A percentile compares a stretch with the other conserved stretches of the same genome.
These are phyloP conservation scores for Chenopodium suecicum DNA, from an alignment of 148 eudicot genomes.

Conservation along the genomic window DNA sequence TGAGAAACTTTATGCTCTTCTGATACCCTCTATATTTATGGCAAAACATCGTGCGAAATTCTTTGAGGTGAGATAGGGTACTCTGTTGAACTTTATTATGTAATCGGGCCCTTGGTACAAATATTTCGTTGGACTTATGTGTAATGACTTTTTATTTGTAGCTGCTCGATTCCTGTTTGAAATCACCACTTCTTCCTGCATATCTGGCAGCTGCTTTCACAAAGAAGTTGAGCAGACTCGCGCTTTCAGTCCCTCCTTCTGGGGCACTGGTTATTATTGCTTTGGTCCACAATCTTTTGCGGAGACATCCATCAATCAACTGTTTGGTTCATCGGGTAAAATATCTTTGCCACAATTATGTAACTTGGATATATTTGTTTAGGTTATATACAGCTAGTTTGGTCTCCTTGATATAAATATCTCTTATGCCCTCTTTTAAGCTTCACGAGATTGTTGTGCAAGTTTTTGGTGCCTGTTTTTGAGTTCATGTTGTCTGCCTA, in stretches of 20 bases:
- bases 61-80: slow-evolving; percentile 60
- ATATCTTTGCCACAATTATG: neutral
- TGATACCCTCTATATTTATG: slow-evolving; percentile 81
- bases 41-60: slow-evolving; percentile 91
- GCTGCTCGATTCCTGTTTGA: slow-evolving; percentile 92
- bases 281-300: slow-evolving; percentile 69
- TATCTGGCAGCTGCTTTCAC: slow-evolving; percentile 89
- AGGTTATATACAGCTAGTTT: too few species aligned
- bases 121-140: neutral
- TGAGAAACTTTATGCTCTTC: slow-evolving; percentile 84
- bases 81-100: neutral
- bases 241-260: slow-evolving; percentile 81
- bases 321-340: slow-evolving; percentile 75
- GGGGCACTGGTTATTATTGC: slow-evolving; percentile 60
- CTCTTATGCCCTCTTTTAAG: too few species aligned
- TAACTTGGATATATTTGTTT: too few species aligned
- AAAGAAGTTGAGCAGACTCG: slow-evolving; percentile 89
- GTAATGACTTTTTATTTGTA: slow-evolving; percentile 30
- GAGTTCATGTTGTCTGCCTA: too few species aligned
- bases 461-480: too few species aligned
- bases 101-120: neutral
- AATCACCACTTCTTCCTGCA: slow-evolving; percentile 91
- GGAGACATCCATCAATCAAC: slow-evolving; percentile 81
- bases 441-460: too few species aligned
- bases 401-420: too few species aligned